Base-by-base conservation (phyloP, 768 basidiomycete genomes). In the Serendipita sp. region DNA sequence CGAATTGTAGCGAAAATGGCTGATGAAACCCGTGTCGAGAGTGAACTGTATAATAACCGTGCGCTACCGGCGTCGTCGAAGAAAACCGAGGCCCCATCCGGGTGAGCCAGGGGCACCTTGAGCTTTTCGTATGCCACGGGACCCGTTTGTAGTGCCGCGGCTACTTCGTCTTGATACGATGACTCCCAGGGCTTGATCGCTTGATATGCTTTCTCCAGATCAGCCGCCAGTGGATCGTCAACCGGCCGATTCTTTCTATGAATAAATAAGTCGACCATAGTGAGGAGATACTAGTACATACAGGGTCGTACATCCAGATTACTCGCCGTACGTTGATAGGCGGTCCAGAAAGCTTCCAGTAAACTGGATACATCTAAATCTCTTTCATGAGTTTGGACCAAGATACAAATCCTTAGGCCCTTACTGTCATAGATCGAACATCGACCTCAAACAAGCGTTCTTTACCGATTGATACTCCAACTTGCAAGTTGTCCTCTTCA, bases 261-360 rank as follows among this genome's bases (percentile, higher is more conserved):
- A 15, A 23, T 32, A 32, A 51, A 51, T n/a, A 32, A 51, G 8
- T 8, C 7, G 48, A 7, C 48, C 23, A 16, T 46, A 13, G 16
- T 13, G 38, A n/a, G 8, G 11, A 23, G 30, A n/a, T 18, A 32
- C 15, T 2, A 15, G 44, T 30, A 65, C 69, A 44, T 23, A 71
- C 76, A 64, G 74, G 73, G 44, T 71, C 72, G 46, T 74, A 72
- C 68, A 77, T 76, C 77, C 77, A 78, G 4, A 72, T 72, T 8
- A 72, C 76, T 38, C 76, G 66, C 18, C 74, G 67, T 2, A 78
- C 76, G 2, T 72, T 70, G 28, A 78, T 75, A 44, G 73, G 64
- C 1, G 74, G 68, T 1, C 73, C 75, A 13, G 73, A 74, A 65
- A 74, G 73, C 45, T 71, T 70, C 77, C 77, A 78, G 67, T 76